phyloP scores from a whole-genome alignment of 257 asterid genomes.

The Solanum tarapatanum region DNA sequence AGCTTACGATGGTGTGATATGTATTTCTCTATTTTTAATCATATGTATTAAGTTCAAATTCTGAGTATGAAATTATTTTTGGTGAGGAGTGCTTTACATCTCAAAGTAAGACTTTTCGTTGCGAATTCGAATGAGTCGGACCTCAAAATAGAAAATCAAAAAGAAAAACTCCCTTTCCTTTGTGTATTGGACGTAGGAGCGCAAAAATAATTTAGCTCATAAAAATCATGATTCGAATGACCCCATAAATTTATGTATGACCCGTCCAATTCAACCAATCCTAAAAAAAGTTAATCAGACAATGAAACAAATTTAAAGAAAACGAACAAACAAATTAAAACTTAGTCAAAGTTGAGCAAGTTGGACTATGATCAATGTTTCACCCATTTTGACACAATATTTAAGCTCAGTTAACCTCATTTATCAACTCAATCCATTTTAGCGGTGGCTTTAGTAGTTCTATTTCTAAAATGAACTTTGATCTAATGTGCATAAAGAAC shows the following conservation, averaged over 20 bases:
- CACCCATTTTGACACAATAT: not conserved
- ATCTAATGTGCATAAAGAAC: not conserved
- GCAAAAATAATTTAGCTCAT: not conserved
- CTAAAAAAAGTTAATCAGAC: not conserved
- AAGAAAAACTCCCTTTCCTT: not conserved
- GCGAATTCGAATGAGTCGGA: not conserved
- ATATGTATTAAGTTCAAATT: not conserved
- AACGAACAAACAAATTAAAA: not conserved
- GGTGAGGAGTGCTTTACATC: not conserved
- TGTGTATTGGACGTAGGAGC: not conserved
- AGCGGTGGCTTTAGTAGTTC: not conserved
- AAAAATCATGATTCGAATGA: not conserved
- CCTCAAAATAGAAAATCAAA: no score
- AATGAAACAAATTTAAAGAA: not conserved
- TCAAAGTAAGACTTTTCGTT: not conserved
- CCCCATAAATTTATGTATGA: not conserved
- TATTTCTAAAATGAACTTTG: not conserved
- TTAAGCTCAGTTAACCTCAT: not conserved
- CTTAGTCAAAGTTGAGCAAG: not conserved
- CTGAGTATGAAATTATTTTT: not conserved
- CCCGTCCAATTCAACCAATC: not conserved
- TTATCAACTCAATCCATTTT: not conserved
- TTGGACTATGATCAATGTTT: not conserved
- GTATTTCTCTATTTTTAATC: not conserved
- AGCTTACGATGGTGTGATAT: not conserved